Evolutionary conservation across 495 filamentous ascomycete species (phyloP), one percentile per base, ranked within the genome.

Genomic region (Penicillium salamii): DNA sequence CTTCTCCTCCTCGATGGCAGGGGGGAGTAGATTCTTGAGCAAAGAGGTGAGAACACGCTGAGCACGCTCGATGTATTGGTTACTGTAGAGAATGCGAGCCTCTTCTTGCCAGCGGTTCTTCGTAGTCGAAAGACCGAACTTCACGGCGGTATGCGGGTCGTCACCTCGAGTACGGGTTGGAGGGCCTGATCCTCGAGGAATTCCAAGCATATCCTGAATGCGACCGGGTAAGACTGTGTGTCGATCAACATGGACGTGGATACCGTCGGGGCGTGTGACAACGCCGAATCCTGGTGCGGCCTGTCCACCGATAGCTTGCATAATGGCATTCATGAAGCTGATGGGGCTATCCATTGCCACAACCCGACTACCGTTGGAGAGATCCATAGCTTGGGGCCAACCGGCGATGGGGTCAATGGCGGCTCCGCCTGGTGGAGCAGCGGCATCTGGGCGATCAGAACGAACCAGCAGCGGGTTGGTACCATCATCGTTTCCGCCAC

Each of bases 21-120:
- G 85, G 26, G 95, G 95, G 1, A 91, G 83, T 53, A 97, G 76
- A 32, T 83, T 65, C 23, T 78, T 80, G 13, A 95, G 66, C 9
- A 99, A 77, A n/a, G 83, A 79, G 57, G 82, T 82, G 49, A 88
- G 68, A 3, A 96, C 75, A 50, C 82, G 84, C 48, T 75, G 69
- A n/a, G 85, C 81, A 58, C 88, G 90, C 24, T 95, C 90, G 7
- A 78, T 59, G 43, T 86, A 78, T 17, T 70, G 76, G 33, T 65
- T 66, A 39, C 86, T 87, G 66, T 90, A 97, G 1, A 97, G 73
- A 65, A 97, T 80, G 50, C 85, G 85, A 11, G 91, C 88, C 68
- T 97, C 93, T 57, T 96, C 89, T 56, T 87, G 83, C 91, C 95
- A 99, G 36, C 93, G 83, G 33, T 75, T 72, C 33, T 70, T 71